Evolutionary conservation across 371 early-diverging fungal species (phyloP).

Genomic region (Batkoa obscura): DNA sequence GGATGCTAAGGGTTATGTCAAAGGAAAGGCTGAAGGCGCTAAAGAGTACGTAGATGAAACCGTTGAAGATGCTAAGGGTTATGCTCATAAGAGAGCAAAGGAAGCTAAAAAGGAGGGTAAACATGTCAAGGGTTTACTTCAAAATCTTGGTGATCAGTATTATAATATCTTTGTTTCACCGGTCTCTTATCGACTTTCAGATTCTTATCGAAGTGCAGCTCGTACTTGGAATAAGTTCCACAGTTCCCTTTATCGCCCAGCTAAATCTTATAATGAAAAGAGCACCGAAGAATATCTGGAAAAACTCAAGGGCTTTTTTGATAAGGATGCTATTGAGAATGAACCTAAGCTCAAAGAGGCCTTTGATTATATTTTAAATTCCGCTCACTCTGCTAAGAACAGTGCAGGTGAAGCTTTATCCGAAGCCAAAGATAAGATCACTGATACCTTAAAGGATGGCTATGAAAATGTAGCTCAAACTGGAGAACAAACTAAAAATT

Average conservation of each 20-base stretch:
- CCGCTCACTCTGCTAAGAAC: neutral
- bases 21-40: too few relatives aligned
- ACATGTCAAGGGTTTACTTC: too few relatives aligned
- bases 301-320: too few relatives aligned
- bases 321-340: neutral
- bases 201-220: too few relatives aligned
- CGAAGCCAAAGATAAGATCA: neutral
- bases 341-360: neutral
- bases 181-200: too few relatives aligned
- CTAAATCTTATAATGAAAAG: neutral
- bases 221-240: neutral
- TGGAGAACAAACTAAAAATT: neutral
- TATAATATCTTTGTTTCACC: too few relatives aligned
- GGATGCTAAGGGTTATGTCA: too few relatives aligned
- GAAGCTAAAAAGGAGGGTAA: too few relatives aligned
- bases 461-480: neutral
- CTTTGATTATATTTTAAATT: neutral
- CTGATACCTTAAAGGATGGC: neutral
- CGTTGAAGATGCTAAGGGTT: too few relatives aligned
- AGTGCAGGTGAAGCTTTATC: neutral
- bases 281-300: neutral
- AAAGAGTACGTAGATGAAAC: too few relatives aligned
- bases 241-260: neutral
- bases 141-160: too few relatives aligned
- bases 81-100: too few relatives aligned